A percentile compares a stretch with the other conserved stretches of the same genome.
These are phyloP conservation scores for Candida glaebosa DNA, from an alignment of 805 yeast genomes.

Conservation along the genomic window DNA sequence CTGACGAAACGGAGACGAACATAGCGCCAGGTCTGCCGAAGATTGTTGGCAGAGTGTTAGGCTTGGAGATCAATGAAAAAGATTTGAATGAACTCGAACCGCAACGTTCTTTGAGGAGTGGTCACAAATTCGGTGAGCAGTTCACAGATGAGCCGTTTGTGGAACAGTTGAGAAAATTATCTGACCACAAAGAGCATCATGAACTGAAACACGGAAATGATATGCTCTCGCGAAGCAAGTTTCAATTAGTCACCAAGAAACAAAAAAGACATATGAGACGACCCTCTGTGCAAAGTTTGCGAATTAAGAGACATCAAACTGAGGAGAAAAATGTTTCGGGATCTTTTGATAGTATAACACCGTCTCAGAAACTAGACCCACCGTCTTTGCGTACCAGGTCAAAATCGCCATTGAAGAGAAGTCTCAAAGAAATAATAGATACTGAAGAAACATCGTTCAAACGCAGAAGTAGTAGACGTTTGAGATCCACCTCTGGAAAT, in stretches of 20 bases:
- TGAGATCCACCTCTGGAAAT: constrained; percentile 3
- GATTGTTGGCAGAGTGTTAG: constrained; percentile 14
- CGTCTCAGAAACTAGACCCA: constrained; percentile 11
- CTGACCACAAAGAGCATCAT: constrained; percentile 3
- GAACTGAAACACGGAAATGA: background rate
- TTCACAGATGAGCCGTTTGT: constrained; percentile 3
- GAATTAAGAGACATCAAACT: background rate
- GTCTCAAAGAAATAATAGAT: constrained; percentile 17
- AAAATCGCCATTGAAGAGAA: constrained; percentile 31
- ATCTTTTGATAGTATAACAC: background rate
- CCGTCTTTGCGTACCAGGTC: constrained; percentile 34
- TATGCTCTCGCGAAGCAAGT: background rate
- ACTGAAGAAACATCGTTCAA: constrained; percentile 9
- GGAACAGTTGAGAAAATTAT: constrained; percentile 1
- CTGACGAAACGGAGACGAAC: background rate
- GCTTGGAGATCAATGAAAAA: constrained; percentile 20
- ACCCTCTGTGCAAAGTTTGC: constrained; percentile 1
- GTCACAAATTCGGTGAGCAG: constrained; percentile 16
- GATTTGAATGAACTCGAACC: constrained; percentile 17
- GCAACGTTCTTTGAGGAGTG: constrained; percentile 22
- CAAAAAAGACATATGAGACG: constrained; percentile 1
- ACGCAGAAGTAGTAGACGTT: constrained; percentile 9
- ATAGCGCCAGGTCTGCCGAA: constrained; percentile 2
- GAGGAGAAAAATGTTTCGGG: background rate
- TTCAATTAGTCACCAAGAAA: background rate